Conservation (phyloP, 2,329 filamentous ascomycete species). For the Hymenoscyphus fraxineus region DNA sequence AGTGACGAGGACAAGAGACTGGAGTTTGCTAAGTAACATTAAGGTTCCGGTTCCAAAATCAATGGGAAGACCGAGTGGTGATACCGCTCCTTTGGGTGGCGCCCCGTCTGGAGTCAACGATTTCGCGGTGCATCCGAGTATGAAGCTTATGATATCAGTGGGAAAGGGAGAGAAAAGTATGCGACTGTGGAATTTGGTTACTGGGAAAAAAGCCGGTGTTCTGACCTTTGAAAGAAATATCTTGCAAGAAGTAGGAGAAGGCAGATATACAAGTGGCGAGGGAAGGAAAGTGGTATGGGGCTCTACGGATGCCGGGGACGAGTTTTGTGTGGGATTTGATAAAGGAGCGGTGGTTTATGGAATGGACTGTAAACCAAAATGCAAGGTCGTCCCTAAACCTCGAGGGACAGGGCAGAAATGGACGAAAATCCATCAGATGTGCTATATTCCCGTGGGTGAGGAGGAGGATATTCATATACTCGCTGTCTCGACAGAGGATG, state of each 20-base stretch:
- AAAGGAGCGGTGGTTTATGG: conserved; percentile 80
- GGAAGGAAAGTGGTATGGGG: conserved; percentile 82
- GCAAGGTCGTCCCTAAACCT: conserved; percentile 61
- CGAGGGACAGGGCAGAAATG: conserved; percentile 36
- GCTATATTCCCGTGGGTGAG: conserved; percentile 58
- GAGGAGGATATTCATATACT: conserved; percentile 55
- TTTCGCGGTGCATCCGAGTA: conserved; percentile 91
- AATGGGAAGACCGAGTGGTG: conserved; percentile 77
- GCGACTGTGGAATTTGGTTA: conserved; percentile 94
- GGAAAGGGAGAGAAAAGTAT: conserved; percentile 86
- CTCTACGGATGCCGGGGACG: conserved; percentile 65
- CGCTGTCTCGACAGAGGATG: conserved; percentile 84
- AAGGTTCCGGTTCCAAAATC: conserved; percentile 83
- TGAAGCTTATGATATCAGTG: conserved; percentile 94
- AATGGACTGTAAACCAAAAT: conserved; percentile 79
- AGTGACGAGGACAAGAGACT: conserved; percentile 82
- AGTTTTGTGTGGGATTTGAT: conserved; percentile 88
- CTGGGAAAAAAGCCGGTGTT: conserved; percentile 90
- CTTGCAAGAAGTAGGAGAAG: conserved; percentile 71
- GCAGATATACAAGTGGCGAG: conserved; percentile 73
- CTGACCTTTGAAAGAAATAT: conserved; percentile 76
- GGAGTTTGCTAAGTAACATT: conserved; percentile 81
- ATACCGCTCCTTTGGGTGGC: conserved; percentile 78
- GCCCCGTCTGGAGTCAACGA: conserved; percentile 88
- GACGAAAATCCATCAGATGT: conserved; percentile 81